phyloP scores from a whole-genome alignment of 352 stramenopile genomes.

The Globisporangium mamillatum region DNA sequence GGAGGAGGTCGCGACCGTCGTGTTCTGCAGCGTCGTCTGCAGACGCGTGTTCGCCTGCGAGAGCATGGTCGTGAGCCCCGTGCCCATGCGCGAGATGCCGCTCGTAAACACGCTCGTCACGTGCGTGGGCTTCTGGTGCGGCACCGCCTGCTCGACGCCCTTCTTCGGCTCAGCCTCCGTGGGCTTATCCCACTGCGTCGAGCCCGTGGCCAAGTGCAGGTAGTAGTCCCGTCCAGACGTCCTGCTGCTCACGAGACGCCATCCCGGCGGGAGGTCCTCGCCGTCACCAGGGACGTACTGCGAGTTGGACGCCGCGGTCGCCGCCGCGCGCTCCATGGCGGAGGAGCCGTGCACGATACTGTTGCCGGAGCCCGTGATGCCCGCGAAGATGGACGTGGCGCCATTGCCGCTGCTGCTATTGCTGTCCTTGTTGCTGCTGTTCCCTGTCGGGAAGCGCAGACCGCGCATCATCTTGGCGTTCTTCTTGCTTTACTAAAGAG shows the following conservation, averaged over 20 bases:
- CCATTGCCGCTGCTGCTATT: constrained; percentile 20
- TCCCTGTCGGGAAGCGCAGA: constrained; percentile 49
- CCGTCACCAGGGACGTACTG: constrained; percentile 15
- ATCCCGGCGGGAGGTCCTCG: constrained; percentile 52
- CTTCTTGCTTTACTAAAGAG: neutral
- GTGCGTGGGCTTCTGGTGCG: constrained; percentile 8
- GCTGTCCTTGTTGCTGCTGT: constrained; percentile 33
- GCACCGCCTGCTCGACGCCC: constrained; percentile 17
- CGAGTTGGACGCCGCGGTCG: constrained; percentile 34
- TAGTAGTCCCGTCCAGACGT: constrained; percentile 70
- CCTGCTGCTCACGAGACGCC: constrained; percentile 67
- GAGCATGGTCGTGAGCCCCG: constrained; percentile 54
- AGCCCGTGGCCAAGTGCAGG: constrained; percentile 61
- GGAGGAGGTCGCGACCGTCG: constrained; percentile 24
- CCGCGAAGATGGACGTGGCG: constrained; percentile 52
- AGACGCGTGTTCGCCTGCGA: constrained; percentile 70
- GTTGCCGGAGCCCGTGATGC: constrained; percentile 36
- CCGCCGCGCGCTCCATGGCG: constrained; percentile 38
- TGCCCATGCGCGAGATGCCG: constrained; percentile 63
- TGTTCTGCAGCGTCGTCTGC: constrained; percentile 68
- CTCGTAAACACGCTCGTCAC: constrained; percentile 58
- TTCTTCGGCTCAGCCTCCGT: constrained; percentile 60
- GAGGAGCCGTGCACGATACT: constrained; percentile 39
- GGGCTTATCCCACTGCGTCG: constrained; percentile 67
- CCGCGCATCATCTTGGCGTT: constrained; percentile 55